Conservation (phyloP, 768 basidiomycete species). For the Mrakia hoshinonis region DNA sequence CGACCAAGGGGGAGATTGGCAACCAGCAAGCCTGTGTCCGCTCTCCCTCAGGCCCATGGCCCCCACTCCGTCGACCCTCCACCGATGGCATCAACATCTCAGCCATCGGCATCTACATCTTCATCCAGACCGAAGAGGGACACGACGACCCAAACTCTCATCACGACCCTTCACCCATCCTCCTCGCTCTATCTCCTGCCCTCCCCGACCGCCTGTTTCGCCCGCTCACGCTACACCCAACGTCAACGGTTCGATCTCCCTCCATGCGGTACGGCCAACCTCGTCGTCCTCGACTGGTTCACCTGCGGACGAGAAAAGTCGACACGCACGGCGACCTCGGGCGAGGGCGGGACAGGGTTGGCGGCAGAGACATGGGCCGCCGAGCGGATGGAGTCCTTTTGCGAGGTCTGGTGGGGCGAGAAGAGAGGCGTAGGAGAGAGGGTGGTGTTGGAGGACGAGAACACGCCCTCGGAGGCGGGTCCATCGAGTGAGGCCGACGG, state of each 20-base stretch:
- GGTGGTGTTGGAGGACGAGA: conserved; percentile 18
- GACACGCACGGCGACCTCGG: not conserved
- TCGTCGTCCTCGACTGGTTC: conserved; percentile 25
- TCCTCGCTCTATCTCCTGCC: conserved; percentile 25
- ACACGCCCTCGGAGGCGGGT: not conserved
- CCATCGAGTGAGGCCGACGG: not conserved
- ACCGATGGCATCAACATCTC: not conserved
- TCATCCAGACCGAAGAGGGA: not conserved
- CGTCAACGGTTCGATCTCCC: conserved; percentile 27
- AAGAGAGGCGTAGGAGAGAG: conserved; percentile 19
- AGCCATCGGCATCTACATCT: not conserved
- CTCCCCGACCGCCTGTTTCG: conserved; percentile 20
- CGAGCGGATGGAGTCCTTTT: conserved; percentile 28
- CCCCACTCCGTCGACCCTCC: not conserved
- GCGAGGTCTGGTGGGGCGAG: conserved; percentile 25
- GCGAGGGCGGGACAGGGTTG: too few relatives aligned
- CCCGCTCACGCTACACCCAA: conserved; percentile 24
- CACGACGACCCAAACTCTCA: conserved; percentile 20
- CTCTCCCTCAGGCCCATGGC: not conserved
- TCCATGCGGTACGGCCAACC: conserved; percentile 19
- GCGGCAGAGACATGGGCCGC: conserved; percentile 21
- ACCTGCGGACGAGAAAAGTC: conserved; percentile 18
- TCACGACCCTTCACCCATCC: conserved; percentile 5
- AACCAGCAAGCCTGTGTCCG: not conserved
- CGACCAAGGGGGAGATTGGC: conserved; percentile 15